Evolutionary conservation across 73 alveolate genomes (phyloP).

Genomic region (Stentor roeselii): DNA sequence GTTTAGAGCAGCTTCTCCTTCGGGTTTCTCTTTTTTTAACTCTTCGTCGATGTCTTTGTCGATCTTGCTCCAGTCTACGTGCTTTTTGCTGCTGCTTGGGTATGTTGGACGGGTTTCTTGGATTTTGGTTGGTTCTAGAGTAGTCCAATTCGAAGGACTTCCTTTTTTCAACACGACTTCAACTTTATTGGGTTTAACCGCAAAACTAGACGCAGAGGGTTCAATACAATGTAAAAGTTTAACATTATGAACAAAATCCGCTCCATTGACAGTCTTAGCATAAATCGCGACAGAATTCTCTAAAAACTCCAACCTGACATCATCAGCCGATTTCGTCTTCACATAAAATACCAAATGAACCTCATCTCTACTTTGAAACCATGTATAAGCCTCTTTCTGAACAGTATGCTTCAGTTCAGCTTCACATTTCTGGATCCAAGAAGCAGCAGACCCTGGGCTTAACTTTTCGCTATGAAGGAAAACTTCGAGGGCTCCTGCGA

Average conservation of each 20-base stretch:
- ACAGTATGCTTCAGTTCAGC: constrained; percentile 1
- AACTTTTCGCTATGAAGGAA: not conserved
- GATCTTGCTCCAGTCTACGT: constrained; percentile 86
- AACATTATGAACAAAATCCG: constrained; percentile 3
- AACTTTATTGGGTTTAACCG: constrained; percentile 67
- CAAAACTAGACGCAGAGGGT: constrained; percentile 55
- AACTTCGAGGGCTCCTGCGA: constrained; percentile 17
- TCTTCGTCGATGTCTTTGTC: constrained; percentile 93
- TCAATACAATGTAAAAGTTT: constrained; percentile 59
- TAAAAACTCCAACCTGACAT: not conserved
- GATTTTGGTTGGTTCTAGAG: constrained; percentile 26
- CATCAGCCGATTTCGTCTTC: constrained; percentile 13
- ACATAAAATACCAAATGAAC: constrained; percentile 1
- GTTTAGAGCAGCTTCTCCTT: constrained; percentile 94
- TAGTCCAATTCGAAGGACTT: constrained; percentile 66
- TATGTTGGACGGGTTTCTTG: constrained; percentile 40
- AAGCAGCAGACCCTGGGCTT: not conserved
- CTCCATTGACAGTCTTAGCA: not conserved
- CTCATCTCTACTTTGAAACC: constrained; percentile 10
- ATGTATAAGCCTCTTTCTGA: constrained; percentile 9
- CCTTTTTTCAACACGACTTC: constrained; percentile 76
- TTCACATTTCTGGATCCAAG: constrained; percentile 24
- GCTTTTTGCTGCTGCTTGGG: constrained; percentile 84
- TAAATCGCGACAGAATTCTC: not conserved
- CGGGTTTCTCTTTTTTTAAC: constrained; percentile 84